These are phyloP conservation scores for Podaxis rugospora DNA, from an alignment of 768 basidiomycete species.

Conservation along the genomic window DNA sequence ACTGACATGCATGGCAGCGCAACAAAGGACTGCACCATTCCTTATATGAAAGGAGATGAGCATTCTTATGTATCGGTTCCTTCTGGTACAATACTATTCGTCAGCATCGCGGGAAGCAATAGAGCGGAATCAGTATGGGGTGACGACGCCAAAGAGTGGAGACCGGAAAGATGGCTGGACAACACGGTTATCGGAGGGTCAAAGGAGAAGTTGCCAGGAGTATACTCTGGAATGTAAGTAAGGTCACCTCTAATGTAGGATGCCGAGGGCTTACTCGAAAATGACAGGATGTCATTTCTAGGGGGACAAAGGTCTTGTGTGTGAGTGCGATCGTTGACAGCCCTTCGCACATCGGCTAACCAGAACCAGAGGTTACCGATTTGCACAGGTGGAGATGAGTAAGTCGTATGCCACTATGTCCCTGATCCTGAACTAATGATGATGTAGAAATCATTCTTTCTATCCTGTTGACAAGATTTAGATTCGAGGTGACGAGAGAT, in stretches of 20 bases:
- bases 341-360: not conserved
- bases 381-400: slow-evolving; percentile 57
- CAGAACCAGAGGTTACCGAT: slow-evolving; percentile 41
- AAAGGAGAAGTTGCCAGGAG: slow-evolving; percentile 33
- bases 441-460: slow-evolving; percentile 35
- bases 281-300: slow-evolving; percentile 48
- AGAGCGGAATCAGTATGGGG: slow-evolving; percentile 50
- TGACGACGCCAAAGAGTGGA: slow-evolving; percentile 42
- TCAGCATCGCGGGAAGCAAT: slow-evolving; percentile 45
- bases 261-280: not conserved
- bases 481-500: slow-evolving; percentile 29
- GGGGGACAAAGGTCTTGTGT: slow-evolving; percentile 52
- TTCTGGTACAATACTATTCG: slow-evolving; percentile 42
- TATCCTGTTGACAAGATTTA: slow-evolving; percentile 30
- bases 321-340: slow-evolving; percentile 25
- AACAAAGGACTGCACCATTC: slow-evolving; percentile 37
- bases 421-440: not conserved
- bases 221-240: slow-evolving; percentile 47
- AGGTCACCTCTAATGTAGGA: not conserved
- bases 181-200: slow-evolving; percentile 12
- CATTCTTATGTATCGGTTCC: slow-evolving; percentile 36
- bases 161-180: slow-evolving; percentile 47
- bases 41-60: slow-evolving; percentile 30
- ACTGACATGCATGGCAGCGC: slow-evolving; percentile 24
- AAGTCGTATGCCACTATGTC: slow-evolving; percentile 15